Percentiles rank a stretch among this genome's conserved stretches.
Evolutionary conservation across 2,329 filamentous ascomycete genomes (phyloP).

Genomic region (Thermomyces lanuginosus): DNA sequence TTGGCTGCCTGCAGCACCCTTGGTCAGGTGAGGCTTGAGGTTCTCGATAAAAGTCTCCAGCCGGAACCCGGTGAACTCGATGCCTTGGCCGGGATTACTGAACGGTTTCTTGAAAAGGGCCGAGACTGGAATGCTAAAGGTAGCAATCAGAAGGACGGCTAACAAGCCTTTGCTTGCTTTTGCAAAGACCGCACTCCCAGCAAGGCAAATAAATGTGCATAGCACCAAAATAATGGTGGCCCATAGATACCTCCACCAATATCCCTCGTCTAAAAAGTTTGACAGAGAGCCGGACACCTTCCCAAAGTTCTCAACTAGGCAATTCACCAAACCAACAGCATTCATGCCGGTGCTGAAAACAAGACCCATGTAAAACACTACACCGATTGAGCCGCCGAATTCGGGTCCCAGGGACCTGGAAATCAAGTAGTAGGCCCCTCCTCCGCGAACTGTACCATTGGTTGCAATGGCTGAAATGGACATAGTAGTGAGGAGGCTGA

Average conservation of each 20-base stretch:
- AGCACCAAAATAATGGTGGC: slow-evolving; percentile 53
- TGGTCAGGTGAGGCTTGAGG: slow-evolving; percentile 49
- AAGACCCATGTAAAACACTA: slow-evolving; percentile 82
- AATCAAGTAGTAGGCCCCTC: slow-evolving; percentile 78
- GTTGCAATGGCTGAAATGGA: slow-evolving; percentile 80
- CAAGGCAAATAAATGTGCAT: slow-evolving; percentile 60
- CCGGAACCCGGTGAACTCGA: slow-evolving; percentile 66
- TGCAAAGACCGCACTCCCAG: slow-evolving; percentile 65
- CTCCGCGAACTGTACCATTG: slow-evolving; percentile 75
- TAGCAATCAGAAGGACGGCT: slow-evolving; percentile 52
- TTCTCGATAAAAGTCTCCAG: slow-evolving; percentile 56
- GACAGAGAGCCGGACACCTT: slow-evolving; percentile 38
- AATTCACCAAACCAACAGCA: slow-evolving; percentile 71
- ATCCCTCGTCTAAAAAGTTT: slow-evolving; percentile 49
- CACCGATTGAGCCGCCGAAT: slow-evolving; percentile 74
- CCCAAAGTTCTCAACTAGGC: slow-evolving; percentile 60
- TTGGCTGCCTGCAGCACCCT: slow-evolving; percentile 45
- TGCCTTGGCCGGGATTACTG: slow-evolving; percentile 40
- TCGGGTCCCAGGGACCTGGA: slow-evolving; percentile 73
- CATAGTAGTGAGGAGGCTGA: slow-evolving; percentile 70
- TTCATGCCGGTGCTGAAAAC: slow-evolving; percentile 78
- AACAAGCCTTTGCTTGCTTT: slow-evolving; percentile 64
- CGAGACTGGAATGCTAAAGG: slow-evolving; percentile 71
- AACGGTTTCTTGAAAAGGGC: slow-evolving; percentile 54
- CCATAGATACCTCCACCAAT: slow-evolving; percentile 64